Evolutionary conservation across 1,284 basidiomycete species (phyloP).

Genomic region (Sanghuangporus baumii): DNA sequence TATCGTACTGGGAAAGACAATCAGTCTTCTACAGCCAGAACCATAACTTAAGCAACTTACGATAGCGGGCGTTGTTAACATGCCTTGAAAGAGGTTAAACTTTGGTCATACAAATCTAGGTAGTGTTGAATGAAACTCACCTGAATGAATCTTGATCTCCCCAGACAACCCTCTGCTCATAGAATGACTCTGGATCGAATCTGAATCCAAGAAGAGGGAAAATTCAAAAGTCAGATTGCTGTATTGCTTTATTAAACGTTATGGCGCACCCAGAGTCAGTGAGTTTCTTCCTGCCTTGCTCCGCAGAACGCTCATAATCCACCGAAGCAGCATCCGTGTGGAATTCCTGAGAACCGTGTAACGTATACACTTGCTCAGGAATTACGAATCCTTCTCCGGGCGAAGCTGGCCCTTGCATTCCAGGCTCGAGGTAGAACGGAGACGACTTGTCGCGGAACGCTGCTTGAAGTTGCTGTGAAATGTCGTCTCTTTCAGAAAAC

Average conservation of each 20-base stretch:
- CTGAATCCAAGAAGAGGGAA: background rate
- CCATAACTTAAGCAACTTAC: slow-evolving; percentile 41
- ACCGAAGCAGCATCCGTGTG: background rate
- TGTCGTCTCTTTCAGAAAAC: background rate
- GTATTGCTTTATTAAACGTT: background rate
- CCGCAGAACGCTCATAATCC: slow-evolving; percentile 17
- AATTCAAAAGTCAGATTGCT: background rate
- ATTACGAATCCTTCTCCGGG: slow-evolving; percentile 35
- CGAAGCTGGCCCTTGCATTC: slow-evolving; percentile 52
- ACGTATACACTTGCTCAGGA: slow-evolving; percentile 14
- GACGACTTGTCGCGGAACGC: slow-evolving; percentile 62
- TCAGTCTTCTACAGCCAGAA: background rate
- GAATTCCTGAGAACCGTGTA: slow-evolving; percentile 5
- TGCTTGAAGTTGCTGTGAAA: slow-evolving; percentile 39
- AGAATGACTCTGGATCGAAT: slow-evolving; percentile 54
- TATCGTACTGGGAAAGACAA: slow-evolving; percentile 9
- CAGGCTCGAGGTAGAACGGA: slow-evolving; percentile 59
- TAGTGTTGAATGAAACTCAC: slow-evolving; percentile 34
- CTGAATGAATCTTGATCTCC: slow-evolving; percentile 73
- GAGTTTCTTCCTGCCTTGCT: slow-evolving; percentile 40
- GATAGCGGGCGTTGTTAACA: slow-evolving; percentile 71
- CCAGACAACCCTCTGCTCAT: slow-evolving; percentile 69
- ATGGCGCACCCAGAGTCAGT: slow-evolving; percentile 37
- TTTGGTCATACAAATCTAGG: background rate
- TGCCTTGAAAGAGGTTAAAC: slow-evolving; percentile 40